These are phyloP conservation scores for Lipomyces sp. DNA, from an alignment of 805 yeast genomes.

Conservation along the genomic window DNA sequence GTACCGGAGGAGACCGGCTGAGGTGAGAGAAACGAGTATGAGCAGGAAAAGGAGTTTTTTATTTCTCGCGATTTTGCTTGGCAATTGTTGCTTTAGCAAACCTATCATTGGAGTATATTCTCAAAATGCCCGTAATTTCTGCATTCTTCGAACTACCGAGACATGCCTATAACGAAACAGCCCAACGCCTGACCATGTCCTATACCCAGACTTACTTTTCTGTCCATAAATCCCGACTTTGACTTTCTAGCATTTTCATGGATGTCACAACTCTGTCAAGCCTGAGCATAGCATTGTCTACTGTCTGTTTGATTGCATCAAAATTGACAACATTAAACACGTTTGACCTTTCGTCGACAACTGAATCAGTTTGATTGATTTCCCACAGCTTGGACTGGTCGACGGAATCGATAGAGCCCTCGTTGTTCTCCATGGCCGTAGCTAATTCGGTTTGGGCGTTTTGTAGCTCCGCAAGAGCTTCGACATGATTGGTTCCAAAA, in stretches of 20 bases:
- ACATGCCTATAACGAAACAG: no score
- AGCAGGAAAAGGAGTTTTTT: no score
- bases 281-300: slow-evolving; percentile 48
- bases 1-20: no score
- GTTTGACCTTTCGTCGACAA: slow-evolving; percentile 18
- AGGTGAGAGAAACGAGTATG: no score
- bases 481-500: slow-evolving; percentile 46
- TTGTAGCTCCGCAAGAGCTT: slow-evolving; percentile 53
- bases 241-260: slow-evolving; percentile 38
- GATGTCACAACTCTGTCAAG: slow-evolving; percentile 52
- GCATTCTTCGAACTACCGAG: no score
- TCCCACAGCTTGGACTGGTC: slow-evolving; percentile 31
- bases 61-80: no score
- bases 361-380: slow-evolving; percentile 22
- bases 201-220: slow-evolving; percentile 10
- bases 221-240: slow-evolving; percentile 35
- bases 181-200: no score
- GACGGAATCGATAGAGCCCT: slow-evolving; percentile 29
- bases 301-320: slow-evolving; percentile 49
- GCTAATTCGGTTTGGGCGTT: slow-evolving; percentile 53
- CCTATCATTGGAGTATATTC: no score
- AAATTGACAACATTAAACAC: slow-evolving; percentile 52
- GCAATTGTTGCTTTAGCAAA: no score
- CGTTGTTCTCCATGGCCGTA: slow-evolving; percentile 40
- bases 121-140: no score